Percentiles rank a stretch among this genome's conserved stretches.
phyloP scores from a whole-genome alignment of 2,329 filamentous ascomycete species.

The Septoria petroselini region DNA sequence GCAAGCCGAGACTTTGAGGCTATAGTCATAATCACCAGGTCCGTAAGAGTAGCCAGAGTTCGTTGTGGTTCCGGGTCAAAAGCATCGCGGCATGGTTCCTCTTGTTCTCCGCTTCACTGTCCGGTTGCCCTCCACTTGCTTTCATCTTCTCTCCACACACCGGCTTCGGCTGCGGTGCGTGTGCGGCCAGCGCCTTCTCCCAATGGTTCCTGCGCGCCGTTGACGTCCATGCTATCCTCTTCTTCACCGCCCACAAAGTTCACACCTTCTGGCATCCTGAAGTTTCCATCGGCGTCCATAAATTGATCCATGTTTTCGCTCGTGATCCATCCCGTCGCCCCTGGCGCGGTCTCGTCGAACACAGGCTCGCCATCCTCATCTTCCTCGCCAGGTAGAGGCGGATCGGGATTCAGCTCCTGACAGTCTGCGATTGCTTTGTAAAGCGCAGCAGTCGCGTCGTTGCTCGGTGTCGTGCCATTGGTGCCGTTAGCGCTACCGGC shows the following conservation, averaged over 20 bases:
- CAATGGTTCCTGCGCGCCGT: slow-evolving; percentile 29
- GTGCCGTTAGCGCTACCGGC: slow-evolving; percentile 22
- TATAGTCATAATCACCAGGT: too few relatives aligned
- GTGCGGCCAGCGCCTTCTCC: slow-evolving; percentile 35
- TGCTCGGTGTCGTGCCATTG: slow-evolving; percentile 18
- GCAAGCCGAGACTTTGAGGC: slow-evolving; percentile 17
- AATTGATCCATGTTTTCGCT: slow-evolving; percentile 85
- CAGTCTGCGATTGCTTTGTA: slow-evolving; percentile 71
- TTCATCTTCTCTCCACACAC: slow-evolving; percentile 38
- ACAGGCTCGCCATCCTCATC: slow-evolving; percentile 48
- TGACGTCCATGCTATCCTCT: slow-evolving; percentile 36
- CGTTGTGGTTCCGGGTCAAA: not conserved
- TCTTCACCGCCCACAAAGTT: slow-evolving; percentile 57
- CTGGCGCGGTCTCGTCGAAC: slow-evolving; percentile 59
- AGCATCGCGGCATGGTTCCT: too few relatives aligned
- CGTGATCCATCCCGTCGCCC: slow-evolving; percentile 81
- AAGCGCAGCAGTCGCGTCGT: slow-evolving; percentile 44
- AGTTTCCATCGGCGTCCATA: slow-evolving; percentile 78
- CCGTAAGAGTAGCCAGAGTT: too few relatives aligned
- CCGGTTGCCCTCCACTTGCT: slow-evolving; percentile 55
- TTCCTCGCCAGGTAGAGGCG: slow-evolving; percentile 50
- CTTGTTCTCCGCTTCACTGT: slow-evolving; percentile 19
- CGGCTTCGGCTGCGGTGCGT: slow-evolving; percentile 46
- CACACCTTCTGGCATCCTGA: slow-evolving; percentile 67
- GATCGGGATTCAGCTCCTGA: slow-evolving; percentile 73